Base-by-base conservation (phyloP, 495 filamentous ascomycete species). In the Tuber magnatum region DNA sequence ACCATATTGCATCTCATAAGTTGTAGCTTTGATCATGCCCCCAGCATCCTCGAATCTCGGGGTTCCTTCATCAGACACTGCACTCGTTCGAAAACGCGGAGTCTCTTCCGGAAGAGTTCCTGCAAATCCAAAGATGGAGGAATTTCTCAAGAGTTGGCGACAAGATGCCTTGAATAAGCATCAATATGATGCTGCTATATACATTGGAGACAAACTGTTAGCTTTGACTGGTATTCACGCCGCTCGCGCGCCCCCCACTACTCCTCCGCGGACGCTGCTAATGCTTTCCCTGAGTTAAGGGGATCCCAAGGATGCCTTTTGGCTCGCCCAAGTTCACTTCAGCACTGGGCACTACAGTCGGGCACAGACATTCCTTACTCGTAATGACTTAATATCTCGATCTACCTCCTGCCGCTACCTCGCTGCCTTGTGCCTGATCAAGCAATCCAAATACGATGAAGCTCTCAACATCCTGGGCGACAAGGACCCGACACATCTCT, bases 271-370 rank as follows among this genome's bases (percentile, higher is more conserved):
- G 70, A 71, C 61, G 77, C 84, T 77, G 84, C 81, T 61, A 75
- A 74, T 22, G 35, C 73, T 73, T 51, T 75, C 43, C n/a, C 78
- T 8, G 65, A 72, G 71, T 71, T 61, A 77, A 97, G 94, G 93
- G 82, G 90, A 93, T 82, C 92, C 94, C 78, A 89, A 92, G 48
- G 94, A 98, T 84, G 94, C 93, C 71, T 96, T 97, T 82, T 96
- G 92, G 90, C 89, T 98, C 69, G 94, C 94, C 16, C 93, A 97
- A 83, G 90, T 97, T 68, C 94, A 99, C 84, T 98, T 97, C 84
- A 90, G 89, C 18, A 94, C 93, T 56, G 93, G 93, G 69, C 97
- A 97, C 85, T 97, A 95, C 83, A 94, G 91, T 1, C 91, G 94
- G 76, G 94, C 96, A 4, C 89, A 94, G 76, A 88, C 90, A 72